These are phyloP conservation scores for Scleroderma bovista DNA, from an alignment of 768 basidiomycete genomes.

Conservation along the genomic window DNA sequence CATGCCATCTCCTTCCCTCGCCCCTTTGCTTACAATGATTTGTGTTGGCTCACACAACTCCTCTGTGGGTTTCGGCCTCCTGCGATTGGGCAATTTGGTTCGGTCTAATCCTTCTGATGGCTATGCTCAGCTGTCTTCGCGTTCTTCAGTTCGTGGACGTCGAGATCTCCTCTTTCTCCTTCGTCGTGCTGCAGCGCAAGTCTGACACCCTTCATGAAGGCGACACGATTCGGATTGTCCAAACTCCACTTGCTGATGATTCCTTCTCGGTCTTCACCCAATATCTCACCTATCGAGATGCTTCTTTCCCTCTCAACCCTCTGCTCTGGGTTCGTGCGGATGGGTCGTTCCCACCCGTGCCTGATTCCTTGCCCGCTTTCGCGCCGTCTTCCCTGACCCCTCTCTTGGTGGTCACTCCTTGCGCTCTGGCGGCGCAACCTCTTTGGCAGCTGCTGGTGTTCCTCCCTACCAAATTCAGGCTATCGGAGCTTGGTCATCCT, in stretches of 20 bases:
- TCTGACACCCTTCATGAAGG: slow-evolving; percentile 16
- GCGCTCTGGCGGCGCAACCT: slow-evolving; percentile 30
- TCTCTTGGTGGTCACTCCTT: slow-evolving; percentile 22
- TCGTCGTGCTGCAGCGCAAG: slow-evolving; percentile 14
- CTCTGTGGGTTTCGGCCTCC: slow-evolving; percentile 10
- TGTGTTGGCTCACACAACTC: slow-evolving; percentile 13
- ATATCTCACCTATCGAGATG: slow-evolving; percentile 25
- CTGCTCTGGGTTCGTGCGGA: slow-evolving; percentile 29
- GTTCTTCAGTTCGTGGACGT: not conserved
- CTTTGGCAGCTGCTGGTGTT: not conserved
- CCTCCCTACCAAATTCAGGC: not conserved
- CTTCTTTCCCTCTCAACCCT: slow-evolving; percentile 18
- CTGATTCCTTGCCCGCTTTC: slow-evolving; percentile 18
- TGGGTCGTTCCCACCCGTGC: slow-evolving; percentile 28
- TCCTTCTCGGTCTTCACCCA: slow-evolving; percentile 7
- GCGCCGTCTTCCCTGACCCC: slow-evolving; percentile 8
- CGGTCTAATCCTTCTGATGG: slow-evolving; percentile 14
- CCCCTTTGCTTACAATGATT: slow-evolving; percentile 14
- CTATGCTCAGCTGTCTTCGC: slow-evolving; percentile 2
- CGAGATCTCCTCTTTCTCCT: not conserved
- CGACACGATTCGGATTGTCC: slow-evolving; percentile 6
- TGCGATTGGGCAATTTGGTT: slow-evolving; percentile 15
- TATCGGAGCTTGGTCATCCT: slow-evolving; percentile 35
- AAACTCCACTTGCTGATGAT: not conserved
- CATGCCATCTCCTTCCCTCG: not conserved